phyloP scores from a whole-genome alignment of 129 eudicot species.

The Artemisia argyi region DNA sequence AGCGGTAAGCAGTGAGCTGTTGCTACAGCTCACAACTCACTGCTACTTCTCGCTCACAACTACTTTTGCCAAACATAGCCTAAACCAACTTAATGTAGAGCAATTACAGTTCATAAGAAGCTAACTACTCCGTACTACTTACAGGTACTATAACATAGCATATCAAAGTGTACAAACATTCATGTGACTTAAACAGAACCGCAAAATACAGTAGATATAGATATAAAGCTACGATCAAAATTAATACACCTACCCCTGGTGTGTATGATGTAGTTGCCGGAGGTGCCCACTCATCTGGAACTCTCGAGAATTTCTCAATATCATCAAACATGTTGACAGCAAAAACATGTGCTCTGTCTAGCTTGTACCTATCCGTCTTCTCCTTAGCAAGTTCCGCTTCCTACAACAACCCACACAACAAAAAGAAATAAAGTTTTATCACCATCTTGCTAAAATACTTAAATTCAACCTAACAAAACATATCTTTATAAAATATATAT shows the following conservation, averaged over 20 bases:
- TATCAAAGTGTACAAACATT: neutral
- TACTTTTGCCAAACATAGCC: too few relatives aligned
- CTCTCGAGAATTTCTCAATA: slow-evolving; percentile 72
- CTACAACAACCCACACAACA: slow-evolving; percentile 32
- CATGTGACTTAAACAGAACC: neutral
- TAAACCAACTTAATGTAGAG: too few relatives aligned
- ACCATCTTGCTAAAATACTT: neutral
- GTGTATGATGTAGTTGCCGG: slow-evolving; percentile 69
- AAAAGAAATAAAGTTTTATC: neutral
- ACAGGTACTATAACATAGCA: too few relatives aligned
- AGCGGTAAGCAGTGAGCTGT: too few relatives aligned
- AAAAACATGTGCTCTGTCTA: slow-evolving; percentile 74
- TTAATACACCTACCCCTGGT: slow-evolving; percentile 55
- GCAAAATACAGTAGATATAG: too few relatives aligned
- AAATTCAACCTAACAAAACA: neutral
- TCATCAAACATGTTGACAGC: slow-evolving; percentile 82
- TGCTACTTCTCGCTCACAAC: too few relatives aligned
- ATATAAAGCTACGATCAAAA: slow-evolving; percentile 1
- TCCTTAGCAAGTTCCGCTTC: slow-evolving; percentile 90
- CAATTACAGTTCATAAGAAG: too few relatives aligned
- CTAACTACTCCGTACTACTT: too few relatives aligned
- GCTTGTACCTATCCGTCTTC: slow-evolving; percentile 64
- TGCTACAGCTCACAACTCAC: too few relatives aligned
- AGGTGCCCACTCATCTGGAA: slow-evolving; percentile 93
- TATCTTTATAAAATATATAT: too few relatives aligned